A percentile compares a stretch with the other conserved stretches of the same genome.
These are phyloP conservation scores for Ascochyta clinopodiicola DNA, from an alignment of 2,329 filamentous ascomycete genomes.

Conservation along the genomic window DNA sequence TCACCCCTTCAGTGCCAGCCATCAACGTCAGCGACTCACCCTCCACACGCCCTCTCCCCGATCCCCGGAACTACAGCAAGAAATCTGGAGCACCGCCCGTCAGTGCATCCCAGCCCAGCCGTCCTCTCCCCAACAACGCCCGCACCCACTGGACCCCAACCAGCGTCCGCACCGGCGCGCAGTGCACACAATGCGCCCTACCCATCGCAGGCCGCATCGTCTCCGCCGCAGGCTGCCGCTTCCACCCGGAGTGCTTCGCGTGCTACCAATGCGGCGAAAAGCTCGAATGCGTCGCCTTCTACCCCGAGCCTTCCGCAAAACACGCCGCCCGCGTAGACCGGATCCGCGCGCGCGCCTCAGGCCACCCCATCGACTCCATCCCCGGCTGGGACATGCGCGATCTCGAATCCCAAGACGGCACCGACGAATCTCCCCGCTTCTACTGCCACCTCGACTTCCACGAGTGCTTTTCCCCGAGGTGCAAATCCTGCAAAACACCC, in stretches of 20 bases:
- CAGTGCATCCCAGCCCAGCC: neutral
- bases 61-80: slow-evolving; percentile 53
- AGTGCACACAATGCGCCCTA: slow-evolving; percentile 82
- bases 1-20: slow-evolving; percentile 32
- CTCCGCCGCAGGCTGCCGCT: slow-evolving; percentile 79
- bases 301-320: slow-evolving; percentile 80
- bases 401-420: slow-evolving; percentile 66
- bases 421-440: slow-evolving; percentile 74
- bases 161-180: slow-evolving; percentile 65
- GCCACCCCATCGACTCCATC: slow-evolving; percentile 56
- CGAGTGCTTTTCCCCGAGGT: slow-evolving; percentile 88
- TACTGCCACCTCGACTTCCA: slow-evolving; percentile 99
- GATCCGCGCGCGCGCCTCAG: slow-evolving; percentile 67
- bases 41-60: slow-evolving; percentile 57
- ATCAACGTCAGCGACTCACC: slow-evolving; percentile 36
- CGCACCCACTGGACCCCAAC: slow-evolving; percentile 56
- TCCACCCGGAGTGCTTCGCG: slow-evolving; percentile 91
- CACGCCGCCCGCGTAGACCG: slow-evolving; percentile 75
- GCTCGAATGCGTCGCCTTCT: slow-evolving; percentile 95
- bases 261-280: slow-evolving; percentile 87
- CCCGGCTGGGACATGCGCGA: slow-evolving; percentile 52
- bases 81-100: slow-evolving; percentile 10
- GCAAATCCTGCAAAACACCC: slow-evolving; percentile 94
- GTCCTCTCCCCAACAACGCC: slow-evolving; percentile 34
- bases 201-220: slow-evolving; percentile 92